phyloP scores from a whole-genome alignment of 1,139 yeast genomes.

The Candida sanyaensis region DNA sequence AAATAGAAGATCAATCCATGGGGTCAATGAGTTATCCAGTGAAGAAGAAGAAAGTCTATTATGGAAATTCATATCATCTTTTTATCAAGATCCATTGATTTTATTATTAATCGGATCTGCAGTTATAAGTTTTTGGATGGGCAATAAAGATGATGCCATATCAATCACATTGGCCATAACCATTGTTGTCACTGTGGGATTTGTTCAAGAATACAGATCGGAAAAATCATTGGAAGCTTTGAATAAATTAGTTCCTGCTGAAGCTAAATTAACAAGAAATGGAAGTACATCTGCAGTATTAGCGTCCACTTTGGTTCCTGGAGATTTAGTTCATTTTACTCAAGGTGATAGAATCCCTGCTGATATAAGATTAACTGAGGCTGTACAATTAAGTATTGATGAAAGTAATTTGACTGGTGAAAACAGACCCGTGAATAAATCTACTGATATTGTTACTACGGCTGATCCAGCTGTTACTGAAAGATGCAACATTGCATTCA shows the following conservation, averaged over 20 bases:
- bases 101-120: constrained; percentile 88
- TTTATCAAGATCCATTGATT: constrained; percentile 88
- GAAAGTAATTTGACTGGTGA: constrained; percentile 96
- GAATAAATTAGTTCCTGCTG: constrained; percentile 89
- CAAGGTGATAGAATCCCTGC: constrained; percentile 98
- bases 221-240: constrained; percentile 92
- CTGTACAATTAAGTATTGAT: constrained; percentile 79
- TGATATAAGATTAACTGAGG: constrained; percentile 76
- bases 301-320: constrained; percentile 89
- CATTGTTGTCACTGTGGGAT: constrained; percentile 93
- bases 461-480: constrained; percentile 55
- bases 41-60: constrained; percentile 77
- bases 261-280: constrained; percentile 84
- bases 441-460: constrained; percentile 32
- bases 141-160: constrained; percentile 89
- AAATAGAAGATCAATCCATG: constrained; percentile 72
- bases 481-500: constrained; percentile 77
- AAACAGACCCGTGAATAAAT: constrained; percentile 78
- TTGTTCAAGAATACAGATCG: constrained; percentile 92
- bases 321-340: constrained; percentile 83
- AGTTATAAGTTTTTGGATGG: constrained; percentile 79
- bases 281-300: constrained; percentile 74
- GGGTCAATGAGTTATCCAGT: constrained; percentile 68
- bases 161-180: constrained; percentile 85
- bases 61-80: constrained; percentile 71